Evolutionary conservation across 805 yeast genomes (phyloP), one percentile per base, ranked within the genome.

Genomic region (Nakazawaea ernobii): DNA sequence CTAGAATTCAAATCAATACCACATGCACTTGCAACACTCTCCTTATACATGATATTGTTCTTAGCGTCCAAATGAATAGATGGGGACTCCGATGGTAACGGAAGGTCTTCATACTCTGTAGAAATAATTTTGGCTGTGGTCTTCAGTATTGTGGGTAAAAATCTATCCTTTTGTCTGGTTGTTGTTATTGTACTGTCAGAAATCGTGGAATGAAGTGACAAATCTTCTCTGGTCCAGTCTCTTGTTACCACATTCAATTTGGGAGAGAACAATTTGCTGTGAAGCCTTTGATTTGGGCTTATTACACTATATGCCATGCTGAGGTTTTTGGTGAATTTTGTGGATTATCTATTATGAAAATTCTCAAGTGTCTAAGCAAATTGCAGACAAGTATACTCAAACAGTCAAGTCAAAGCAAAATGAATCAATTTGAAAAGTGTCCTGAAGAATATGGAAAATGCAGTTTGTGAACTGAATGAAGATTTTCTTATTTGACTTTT

Each of bases 1-100:
- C 96, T 73, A 52, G 87, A 84, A 52, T 88, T 84, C 58, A 86
- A 77, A 49, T 86, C 84, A 43, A 90, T 71, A 0, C 99, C 98
- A 63, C 97, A 92, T 0, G 97, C 98, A 59, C 86, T 86, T 0
- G 97, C 98, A 1, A 92, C 96, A 27, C 88, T 83, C 56, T 80
- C 79, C 61, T 85, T 84, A 59, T 87, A 88, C 5, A 77, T 74
- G 52, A 73, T 71, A 8, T 75, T 65, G 3, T 78, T 75, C 57
- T 77, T 80, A 3, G 75, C 75, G 53, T 71, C 73, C 39, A 79
- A 76, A 56, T 78, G 81, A 6, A 77, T 74, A 50, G 70, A 69
- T 1, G 83, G 83, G 46, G 77, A 69, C 32, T 60, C 63, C 42
- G 52, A 55, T 4, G 55, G 55, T 14, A 52, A 41, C 17, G 59